Percentiles rank a stretch among this genome's conserved stretches.
phyloP scores from a whole-genome alignment of 2,329 filamentous ascomycete genomes.

The Penicillium sp. region DNA sequence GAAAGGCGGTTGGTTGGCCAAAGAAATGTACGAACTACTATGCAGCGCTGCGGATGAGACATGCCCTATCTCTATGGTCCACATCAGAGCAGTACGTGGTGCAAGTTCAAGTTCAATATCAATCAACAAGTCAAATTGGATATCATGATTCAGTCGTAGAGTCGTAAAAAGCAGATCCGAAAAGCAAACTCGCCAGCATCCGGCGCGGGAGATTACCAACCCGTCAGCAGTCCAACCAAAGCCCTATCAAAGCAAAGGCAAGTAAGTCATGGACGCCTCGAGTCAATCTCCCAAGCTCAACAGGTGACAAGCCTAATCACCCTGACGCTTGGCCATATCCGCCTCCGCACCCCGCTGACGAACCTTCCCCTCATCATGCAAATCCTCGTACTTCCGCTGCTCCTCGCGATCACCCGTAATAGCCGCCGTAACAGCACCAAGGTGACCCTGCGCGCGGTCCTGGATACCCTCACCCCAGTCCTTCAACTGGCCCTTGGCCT shows the following conservation, averaged over 20 bases:
- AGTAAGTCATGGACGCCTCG: not conserved
- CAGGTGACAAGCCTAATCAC: constrained; percentile 1
- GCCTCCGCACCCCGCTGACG: constrained; percentile 79
- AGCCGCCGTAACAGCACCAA: constrained; percentile 71
- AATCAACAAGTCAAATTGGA: constrained; percentile 17
- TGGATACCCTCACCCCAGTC: constrained; percentile 70
- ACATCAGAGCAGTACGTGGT: not conserved
- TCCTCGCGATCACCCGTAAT: constrained; percentile 69
- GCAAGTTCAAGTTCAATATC: not conserved
- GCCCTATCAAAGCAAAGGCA: not conserved
- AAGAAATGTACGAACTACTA: too few relatives aligned
- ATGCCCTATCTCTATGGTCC: too few relatives aligned
- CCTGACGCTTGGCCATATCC: constrained; percentile 68
- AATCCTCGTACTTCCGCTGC: constrained; percentile 64
- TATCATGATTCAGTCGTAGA: constrained; percentile 17
- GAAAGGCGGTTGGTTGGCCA: too few relatives aligned
- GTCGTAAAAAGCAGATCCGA: constrained; percentile 7
- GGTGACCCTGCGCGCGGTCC: constrained; percentile 67
- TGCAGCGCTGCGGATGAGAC: too few relatives aligned
- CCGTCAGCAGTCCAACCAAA: not conserved
- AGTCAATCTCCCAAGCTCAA: not conserved
- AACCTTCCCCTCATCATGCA: constrained; percentile 83
- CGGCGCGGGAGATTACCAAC: not conserved
- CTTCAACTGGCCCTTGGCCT: constrained; percentile 77
- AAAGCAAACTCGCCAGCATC: not conserved